Base-by-base conservation (phyloP, 495 filamentous ascomycete genomes). In the Penicillium canescens region DNA sequence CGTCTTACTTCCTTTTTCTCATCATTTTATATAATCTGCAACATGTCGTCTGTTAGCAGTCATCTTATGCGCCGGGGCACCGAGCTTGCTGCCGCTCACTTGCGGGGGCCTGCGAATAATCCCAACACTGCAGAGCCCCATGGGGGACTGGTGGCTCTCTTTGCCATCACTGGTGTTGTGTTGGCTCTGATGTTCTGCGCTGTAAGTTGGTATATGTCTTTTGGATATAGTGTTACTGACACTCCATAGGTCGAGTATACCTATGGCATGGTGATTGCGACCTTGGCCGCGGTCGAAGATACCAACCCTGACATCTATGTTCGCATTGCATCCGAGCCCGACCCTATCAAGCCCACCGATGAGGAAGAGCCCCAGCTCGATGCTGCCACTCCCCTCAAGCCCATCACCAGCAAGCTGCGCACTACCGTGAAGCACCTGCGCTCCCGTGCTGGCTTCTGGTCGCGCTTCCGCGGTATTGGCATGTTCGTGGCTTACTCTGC, bases 211-310 rank as follows among this genome's bases (percentile, higher is more conserved):
- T 46, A 18, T 18, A 8, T 16, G 31, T 42, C 9, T 14, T 40
- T 36, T 13, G 9, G 3, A 20, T 21, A 1, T 35, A 8, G 2
- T 13, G 16, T 31, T n/a, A 53, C 13, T 44, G 11, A 42, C 34
- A n/a, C 16, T 18, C 11, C 36, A 20, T 56, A 76, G 73, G 48
- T 78, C 16, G 68, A 76, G 44, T 88, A 89, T 67, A 82, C 82
- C 23, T 79, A 86, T 54, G 78, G 77, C 34, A 55, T 75, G 34
- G 76, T 89, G 20, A 72, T 88, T 14, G 71, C 78, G 5, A 83
- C 82, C 9, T 73, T 89, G 14, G 78, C 84, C 42, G 78, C 80
- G 51, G 69, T 89, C 53, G 86, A 89, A 67, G 78, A 78, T 45
- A 74, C 85, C 31, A 80, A 82, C 54, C 78, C 83, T 10, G 75